Evolutionary conservation across 1,284 basidiomycete genomes (phyloP).

Genomic region (Ustilago hordei): DNA sequence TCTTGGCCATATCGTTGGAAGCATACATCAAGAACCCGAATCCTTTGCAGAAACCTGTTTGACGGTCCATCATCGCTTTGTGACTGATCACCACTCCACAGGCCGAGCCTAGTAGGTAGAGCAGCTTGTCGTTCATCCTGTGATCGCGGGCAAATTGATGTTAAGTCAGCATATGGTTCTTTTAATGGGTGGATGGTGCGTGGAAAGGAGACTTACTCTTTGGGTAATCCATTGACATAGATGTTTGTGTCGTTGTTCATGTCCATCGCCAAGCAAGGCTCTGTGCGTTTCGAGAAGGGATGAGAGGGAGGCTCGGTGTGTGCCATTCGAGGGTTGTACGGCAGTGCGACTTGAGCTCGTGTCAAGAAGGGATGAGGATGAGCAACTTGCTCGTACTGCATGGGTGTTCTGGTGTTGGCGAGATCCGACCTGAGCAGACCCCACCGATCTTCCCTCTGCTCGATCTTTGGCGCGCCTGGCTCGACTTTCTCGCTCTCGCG

Average conservation of each 20-base stretch:
- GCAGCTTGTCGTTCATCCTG: conserved; percentile 56
- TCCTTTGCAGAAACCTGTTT: conserved; percentile 63
- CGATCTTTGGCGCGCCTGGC: conserved; percentile 11
- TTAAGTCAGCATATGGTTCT: not conserved
- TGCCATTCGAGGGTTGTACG: not conserved
- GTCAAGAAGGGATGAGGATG: not conserved
- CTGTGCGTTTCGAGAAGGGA: conserved; percentile 1
- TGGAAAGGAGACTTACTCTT: conserved; percentile 37
- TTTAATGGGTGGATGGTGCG: not conserved
- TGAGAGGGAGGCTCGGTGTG: conserved; percentile 1
- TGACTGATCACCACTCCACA: conserved; percentile 63
- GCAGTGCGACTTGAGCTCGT: not conserved
- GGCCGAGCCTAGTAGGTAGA: conserved; percentile 52
- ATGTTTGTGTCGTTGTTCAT: conserved; percentile 52
- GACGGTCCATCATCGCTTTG: conserved; percentile 63
- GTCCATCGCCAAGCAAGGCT: conserved; percentile 11
- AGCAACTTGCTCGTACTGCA: not conserved
- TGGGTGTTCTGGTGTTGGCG: not conserved
- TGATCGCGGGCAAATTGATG: not conserved
- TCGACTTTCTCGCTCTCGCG: not conserved
- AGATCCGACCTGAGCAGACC: conserved; percentile 10
- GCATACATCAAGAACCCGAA: conserved; percentile 64
- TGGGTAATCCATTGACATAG: conserved; percentile 58
- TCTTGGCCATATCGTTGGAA: conserved; percentile 48
- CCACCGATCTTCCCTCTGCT: conserved; percentile 29